Evolutionary conservation across 139 green algal species (phyloP).

Genomic region (Desmodesmus armatus): DNA sequence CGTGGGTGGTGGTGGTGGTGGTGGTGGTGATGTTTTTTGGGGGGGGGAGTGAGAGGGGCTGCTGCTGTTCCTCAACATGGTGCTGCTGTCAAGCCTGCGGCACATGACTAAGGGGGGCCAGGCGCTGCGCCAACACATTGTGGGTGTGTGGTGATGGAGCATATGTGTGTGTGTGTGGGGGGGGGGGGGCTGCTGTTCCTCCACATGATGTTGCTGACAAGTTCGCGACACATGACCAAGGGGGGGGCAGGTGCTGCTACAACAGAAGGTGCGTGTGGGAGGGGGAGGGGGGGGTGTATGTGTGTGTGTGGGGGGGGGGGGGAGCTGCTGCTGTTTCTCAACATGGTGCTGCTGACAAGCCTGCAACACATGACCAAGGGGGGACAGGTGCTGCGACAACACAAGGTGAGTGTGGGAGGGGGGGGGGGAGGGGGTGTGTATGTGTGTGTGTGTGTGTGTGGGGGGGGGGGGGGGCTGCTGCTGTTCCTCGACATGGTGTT

Average conservation of each 20-base stretch:
- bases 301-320: too few species aligned
- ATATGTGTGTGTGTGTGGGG: too few species aligned
- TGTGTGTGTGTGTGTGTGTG: too few species aligned
- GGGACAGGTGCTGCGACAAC: neutral
- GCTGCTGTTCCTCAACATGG: slow-evolving; percentile 28
- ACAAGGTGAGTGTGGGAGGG: too few species aligned
- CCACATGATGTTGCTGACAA: slow-evolving; percentile 1
- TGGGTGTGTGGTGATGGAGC: too few species aligned
- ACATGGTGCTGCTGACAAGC: neutral
- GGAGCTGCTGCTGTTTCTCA: slow-evolving; percentile 32
- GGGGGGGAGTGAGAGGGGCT: too few species aligned
- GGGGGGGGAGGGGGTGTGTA: too few species aligned
- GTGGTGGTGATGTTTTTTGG: too few species aligned
- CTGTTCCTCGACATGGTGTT: slow-evolving; percentile 14
- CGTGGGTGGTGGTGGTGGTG: too few species aligned
- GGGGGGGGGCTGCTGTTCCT: slow-evolving; percentile 21
- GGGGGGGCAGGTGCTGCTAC: neutral
- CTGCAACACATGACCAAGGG: neutral
- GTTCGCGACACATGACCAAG: neutral
- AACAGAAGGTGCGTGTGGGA: too few species aligned
- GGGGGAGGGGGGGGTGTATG: too few species aligned
- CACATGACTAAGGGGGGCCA: neutral
- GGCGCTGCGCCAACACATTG: neutral
- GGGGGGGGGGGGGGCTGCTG: too few species aligned
- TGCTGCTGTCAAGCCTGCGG: neutral